These are phyloP conservation scores for Mortierella sp. DNA, from an alignment of 371 early-diverging fungal genomes.

Conservation along the genomic window DNA sequence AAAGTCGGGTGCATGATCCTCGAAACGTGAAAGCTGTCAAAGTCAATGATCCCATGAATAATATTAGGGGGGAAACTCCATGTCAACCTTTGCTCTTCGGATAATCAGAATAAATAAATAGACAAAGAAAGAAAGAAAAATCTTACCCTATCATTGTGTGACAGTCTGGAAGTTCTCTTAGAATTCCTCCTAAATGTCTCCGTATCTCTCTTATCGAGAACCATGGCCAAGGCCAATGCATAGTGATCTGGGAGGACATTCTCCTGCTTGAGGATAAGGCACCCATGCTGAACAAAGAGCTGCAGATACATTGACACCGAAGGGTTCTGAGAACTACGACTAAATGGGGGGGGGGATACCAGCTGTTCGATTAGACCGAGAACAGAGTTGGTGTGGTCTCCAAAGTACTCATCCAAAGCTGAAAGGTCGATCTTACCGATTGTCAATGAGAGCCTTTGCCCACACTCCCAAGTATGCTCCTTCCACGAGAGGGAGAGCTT, in stretches of 20 bases:
- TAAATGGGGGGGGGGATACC: constrained; percentile 3
- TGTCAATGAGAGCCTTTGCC: constrained; percentile 39
- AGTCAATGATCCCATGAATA: no score
- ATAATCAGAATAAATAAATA: no score
- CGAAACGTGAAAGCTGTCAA: constrained; percentile 30
- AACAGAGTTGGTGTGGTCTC: neutral
- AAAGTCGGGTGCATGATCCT: constrained; percentile 33
- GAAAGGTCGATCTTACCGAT: constrained; percentile 34
- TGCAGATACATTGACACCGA: constrained; percentile 20
- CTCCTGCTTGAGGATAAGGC: constrained; percentile 30
- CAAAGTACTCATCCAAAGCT: neutral
- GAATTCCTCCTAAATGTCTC: constrained; percentile 39
- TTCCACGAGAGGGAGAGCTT: constrained; percentile 25
- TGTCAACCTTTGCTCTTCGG: no score
- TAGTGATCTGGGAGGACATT: constrained; percentile 26
- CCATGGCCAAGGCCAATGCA: constrained; percentile 18
- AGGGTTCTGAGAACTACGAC: constrained; percentile 16
- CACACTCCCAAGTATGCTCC: constrained; percentile 24
- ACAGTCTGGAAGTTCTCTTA: constrained; percentile 36
- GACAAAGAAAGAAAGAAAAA: no score
- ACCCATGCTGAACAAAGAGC: constrained; percentile 32
- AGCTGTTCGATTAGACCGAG: no score
- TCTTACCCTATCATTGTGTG: constrained; percentile 30
- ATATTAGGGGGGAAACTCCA: no score
- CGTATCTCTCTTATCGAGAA: constrained; percentile 42